phyloP scores from a whole-genome alignment of 495 filamentous ascomycete species.

The Penicillium chermesinum region DNA sequence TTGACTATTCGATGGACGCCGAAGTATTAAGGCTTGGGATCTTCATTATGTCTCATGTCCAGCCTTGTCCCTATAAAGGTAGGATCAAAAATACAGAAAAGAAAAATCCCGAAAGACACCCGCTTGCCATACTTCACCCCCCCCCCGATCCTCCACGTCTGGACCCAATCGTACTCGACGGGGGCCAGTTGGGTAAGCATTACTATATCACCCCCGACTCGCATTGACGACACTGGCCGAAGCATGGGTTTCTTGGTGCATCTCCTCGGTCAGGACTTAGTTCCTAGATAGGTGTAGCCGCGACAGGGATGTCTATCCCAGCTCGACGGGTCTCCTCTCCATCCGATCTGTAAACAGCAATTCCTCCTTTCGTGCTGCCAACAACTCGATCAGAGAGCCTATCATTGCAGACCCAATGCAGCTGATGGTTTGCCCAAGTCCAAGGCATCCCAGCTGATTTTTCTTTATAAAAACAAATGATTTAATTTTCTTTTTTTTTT shows the following conservation, averaged over 20 bases:
- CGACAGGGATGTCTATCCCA: background rate
- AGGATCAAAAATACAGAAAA: too few relatives aligned
- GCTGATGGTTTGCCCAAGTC: background rate
- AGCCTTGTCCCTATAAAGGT: too few relatives aligned
- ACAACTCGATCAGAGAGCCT: slow-evolving; percentile 7
- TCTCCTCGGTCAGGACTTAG: background rate
- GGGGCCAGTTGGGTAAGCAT: background rate
- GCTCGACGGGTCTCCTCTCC: background rate
- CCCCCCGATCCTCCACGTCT: too few relatives aligned
- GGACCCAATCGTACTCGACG: background rate
- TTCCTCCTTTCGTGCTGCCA: slow-evolving; percentile 5
- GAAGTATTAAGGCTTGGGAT: too few relatives aligned
- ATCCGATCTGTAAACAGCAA: background rate
- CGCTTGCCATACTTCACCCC: too few relatives aligned
- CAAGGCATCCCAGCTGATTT: background rate
- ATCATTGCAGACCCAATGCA: slow-evolving; percentile 12
- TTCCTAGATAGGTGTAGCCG: slow-evolving; percentile 2
- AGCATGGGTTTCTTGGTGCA: background rate
- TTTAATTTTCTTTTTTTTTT: too few relatives aligned
- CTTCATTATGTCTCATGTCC: too few relatives aligned
- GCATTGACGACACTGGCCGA: background rate
- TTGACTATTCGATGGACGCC: too few relatives aligned
- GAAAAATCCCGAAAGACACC: too few relatives aligned
- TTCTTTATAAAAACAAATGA: too few relatives aligned
- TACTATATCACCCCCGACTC: slow-evolving; percentile 7